Percentiles rank a stretch among this genome's conserved stretches.
These are phyloP conservation scores for Aspergillus fijiensis DNA, from an alignment of 2,329 filamentous ascomycete genomes.

Conservation along the genomic window DNA sequence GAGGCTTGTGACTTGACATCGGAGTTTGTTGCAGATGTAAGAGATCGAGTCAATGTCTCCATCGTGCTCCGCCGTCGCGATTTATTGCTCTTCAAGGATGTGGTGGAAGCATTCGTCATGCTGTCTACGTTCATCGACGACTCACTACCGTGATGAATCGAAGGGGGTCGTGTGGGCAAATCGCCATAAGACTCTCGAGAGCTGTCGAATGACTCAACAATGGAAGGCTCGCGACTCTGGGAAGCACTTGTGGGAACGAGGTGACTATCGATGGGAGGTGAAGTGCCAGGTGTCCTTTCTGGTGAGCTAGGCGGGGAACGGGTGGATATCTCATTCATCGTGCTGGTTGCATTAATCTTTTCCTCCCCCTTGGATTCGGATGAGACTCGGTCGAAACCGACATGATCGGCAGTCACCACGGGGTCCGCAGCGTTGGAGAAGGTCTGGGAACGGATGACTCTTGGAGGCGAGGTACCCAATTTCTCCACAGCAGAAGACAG, in stretches of 20 bases:
- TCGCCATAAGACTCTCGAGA: conserved; percentile 20
- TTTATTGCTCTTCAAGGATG: conserved; percentile 31
- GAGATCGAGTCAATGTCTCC: conserved; percentile 29
- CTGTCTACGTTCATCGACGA: conserved; percentile 24
- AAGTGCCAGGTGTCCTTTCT: conserved; percentile 47
- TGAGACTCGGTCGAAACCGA: conserved; percentile 64
- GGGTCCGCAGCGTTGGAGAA: conserved; percentile 64
- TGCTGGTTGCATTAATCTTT: conserved; percentile 59
- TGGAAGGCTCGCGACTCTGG: conserved; percentile 50
- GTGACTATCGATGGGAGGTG: conserved; percentile 40
- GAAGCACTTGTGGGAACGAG: conserved; percentile 38
- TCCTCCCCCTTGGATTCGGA: conserved; percentile 56
- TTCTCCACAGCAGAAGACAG: conserved; percentile 34
- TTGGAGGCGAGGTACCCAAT: conserved; percentile 49
- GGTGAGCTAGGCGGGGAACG: conserved; percentile 60
- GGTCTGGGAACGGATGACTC: conserved; percentile 60
- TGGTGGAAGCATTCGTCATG: conserved; percentile 24
- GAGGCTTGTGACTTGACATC: conserved; percentile 43
- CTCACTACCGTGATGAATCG: conserved; percentile 26
- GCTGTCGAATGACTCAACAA: conserved; percentile 46
- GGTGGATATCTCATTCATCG: conserved; percentile 68
- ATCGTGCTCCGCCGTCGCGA: conserved; percentile 31
- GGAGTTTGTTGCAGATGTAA: conserved; percentile 25
- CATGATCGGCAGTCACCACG: conserved; percentile 64
- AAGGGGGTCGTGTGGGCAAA: conserved; percentile 29